Base-by-base conservation (phyloP, 1,284 basidiomycete genomes). In the Termitomyces sp. region DNA sequence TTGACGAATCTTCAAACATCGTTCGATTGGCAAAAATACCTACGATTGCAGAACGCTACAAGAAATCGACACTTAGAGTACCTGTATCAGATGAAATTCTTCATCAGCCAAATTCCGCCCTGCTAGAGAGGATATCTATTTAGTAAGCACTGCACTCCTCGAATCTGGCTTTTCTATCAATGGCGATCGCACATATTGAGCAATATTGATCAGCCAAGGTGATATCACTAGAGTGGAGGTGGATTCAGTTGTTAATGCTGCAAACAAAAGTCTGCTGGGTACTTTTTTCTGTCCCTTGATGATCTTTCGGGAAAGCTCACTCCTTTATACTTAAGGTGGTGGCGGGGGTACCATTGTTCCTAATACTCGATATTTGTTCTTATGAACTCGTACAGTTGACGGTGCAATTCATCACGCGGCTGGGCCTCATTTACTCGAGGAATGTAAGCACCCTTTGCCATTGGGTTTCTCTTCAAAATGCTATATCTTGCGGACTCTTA, bases 381-480 rank as follows among this genome's bases (percentile, higher is more conserved):
- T 31, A 57, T 30, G 17, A 41, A 33, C 34, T 38, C 42, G 28
- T 52, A 54, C 61, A 88, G 90, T 93, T 33, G 90, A 93, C 65
- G 91, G 92, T 2, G 89, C 90, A 1, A 94, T 95, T 46, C 95
- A 98, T 70, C 68, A 72, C 3, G 92, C 92, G 3, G 95, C 95
- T 2, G 94, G 95, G 1, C 76, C 71, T 0, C 72, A 78, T 19
- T 78, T 98, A 4, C 63, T 87, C 2, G 71, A 80, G 53, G 93
- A 94, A 78, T 95, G 89, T 83, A 64, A 64, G 77, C 39, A 38
- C 19, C 52, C 10, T 17, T 44, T 21, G n/a, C 36, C 13, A 19
- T 40, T 15, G 39, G 1, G 33, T 13, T 15, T 1, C 5, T 24
- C 19, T 17, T 1, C 8, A 30, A 33, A 13, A 50, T 26, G 24